Evolutionary conservation across 2,329 filamentous ascomycete genomes (phyloP).

Genomic region (Cryphonectria radicalis): DNA sequence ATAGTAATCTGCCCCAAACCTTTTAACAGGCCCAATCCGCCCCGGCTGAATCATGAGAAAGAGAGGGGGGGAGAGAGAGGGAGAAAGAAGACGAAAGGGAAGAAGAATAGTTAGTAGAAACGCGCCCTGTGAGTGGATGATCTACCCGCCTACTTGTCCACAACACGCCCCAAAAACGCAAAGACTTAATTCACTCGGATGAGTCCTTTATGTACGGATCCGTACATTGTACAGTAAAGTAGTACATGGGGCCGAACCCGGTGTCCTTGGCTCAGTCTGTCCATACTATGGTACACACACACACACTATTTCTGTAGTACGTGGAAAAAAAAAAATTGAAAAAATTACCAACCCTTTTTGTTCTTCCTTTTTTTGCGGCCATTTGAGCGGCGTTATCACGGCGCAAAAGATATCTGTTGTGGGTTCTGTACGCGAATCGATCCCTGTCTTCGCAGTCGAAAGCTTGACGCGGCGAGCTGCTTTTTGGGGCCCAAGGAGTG

Average conservation of each 20-base stretch:
- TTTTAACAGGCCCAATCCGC: background rate
- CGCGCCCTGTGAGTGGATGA: background rate
- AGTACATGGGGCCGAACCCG: background rate
- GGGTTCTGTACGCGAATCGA: conserved; percentile 1
- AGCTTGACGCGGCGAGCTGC: background rate
- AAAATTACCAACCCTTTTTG: background rate
- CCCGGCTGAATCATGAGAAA: background rate
- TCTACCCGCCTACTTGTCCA: background rate
- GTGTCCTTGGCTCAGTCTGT: background rate
- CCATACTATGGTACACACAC: background rate
- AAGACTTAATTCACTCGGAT: too few relatives aligned
- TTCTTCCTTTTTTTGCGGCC: background rate
- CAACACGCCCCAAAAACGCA: background rate
- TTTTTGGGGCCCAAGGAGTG: background rate
- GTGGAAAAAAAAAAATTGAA: background rate
- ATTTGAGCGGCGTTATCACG: background rate
- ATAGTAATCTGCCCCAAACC: too few relatives aligned
- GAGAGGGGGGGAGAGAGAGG: too few relatives aligned
- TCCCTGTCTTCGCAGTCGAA: conserved; percentile 10
- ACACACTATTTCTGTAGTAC: background rate
- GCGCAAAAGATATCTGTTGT: conserved; percentile 1
- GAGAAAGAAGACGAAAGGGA: background rate
- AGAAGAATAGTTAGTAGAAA: background rate
- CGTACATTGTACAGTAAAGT: background rate
- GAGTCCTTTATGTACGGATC: background rate